phyloP scores from a whole-genome alignment of 1,284 basidiomycete species.

The Peniophora sp. region DNA sequence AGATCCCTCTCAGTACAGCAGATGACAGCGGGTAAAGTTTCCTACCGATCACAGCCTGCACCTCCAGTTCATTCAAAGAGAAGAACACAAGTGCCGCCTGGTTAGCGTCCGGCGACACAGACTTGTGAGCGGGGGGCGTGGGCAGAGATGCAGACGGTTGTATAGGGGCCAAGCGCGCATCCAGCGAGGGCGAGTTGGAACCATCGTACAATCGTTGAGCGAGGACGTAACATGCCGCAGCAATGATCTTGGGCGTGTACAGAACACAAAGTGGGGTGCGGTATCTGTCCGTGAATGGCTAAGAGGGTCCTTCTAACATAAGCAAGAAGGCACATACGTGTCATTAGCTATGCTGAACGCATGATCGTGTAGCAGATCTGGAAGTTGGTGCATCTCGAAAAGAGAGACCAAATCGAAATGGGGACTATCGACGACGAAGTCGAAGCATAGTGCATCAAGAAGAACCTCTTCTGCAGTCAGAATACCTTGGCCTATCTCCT shows the following conservation, averaged over 20 bases:
- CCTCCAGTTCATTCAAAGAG: slow-evolving; percentile 49
- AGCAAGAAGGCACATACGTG: slow-evolving; percentile 46
- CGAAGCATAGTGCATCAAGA: slow-evolving; percentile 87
- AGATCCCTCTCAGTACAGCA: slow-evolving; percentile 7
- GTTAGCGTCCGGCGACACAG: slow-evolving; percentile 59
- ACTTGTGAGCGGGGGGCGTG: slow-evolving; percentile 68
- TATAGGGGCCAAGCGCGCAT: slow-evolving; percentile 57
- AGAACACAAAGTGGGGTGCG: slow-evolving; percentile 70
- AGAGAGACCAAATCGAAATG: slow-evolving; percentile 69
- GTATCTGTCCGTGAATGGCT: slow-evolving; percentile 36
- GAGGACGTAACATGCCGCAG: slow-evolving; percentile 66
- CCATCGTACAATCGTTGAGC: slow-evolving; percentile 65
- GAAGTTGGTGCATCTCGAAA: slow-evolving; percentile 46
- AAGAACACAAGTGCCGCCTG: slow-evolving; percentile 62
- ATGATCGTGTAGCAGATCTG: slow-evolving; percentile 51
- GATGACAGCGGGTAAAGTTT: background rate
- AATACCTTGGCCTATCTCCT: slow-evolving; percentile 67
- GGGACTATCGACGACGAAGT: slow-evolving; percentile 79
- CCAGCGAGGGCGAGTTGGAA: slow-evolving; percentile 61
- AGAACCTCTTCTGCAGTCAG: slow-evolving; percentile 77
- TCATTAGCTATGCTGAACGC: slow-evolving; percentile 81
- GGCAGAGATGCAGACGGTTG: slow-evolving; percentile 59
- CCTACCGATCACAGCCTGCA: slow-evolving; percentile 52
- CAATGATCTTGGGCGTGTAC: slow-evolving; percentile 58
- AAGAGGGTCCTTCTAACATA: slow-evolving; percentile 2